These are phyloP conservation scores for Davidsoniella neocaledoniae DNA, from an alignment of 2,329 filamentous ascomycete species.

Conservation along the genomic window DNA sequence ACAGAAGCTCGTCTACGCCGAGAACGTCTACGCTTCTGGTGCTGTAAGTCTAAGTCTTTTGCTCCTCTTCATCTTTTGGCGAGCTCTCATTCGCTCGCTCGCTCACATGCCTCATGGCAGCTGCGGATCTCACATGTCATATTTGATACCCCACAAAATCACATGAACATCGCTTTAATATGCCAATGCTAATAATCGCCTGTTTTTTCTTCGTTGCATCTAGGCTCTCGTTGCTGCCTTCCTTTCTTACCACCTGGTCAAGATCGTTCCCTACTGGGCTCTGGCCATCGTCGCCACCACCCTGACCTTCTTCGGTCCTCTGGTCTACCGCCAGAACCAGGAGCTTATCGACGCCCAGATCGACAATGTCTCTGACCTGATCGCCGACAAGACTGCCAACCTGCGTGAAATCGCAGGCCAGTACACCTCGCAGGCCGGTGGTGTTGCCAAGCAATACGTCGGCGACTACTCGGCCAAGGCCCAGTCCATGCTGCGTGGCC, in stretches of 20 bases:
- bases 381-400: constrained; percentile 47
- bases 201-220: not conserved
- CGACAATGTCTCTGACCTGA: constrained; percentile 36
- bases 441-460: constrained; percentile 50
- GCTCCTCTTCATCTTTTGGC: not conserved
- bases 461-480: constrained; percentile 53
- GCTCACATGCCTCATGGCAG: no score
- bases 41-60: constrained; percentile 35
- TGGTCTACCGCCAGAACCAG: constrained; percentile 51
- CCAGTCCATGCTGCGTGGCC: constrained; percentile 42
- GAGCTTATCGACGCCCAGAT: constrained; percentile 51
- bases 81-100: not conserved
- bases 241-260: constrained; percentile 50
- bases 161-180: not conserved
- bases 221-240: constrained; percentile 45
- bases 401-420: constrained; percentile 44
- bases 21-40: constrained; percentile 44
- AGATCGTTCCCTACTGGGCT: constrained; percentile 54
- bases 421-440: constrained; percentile 45
- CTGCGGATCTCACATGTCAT: no score
- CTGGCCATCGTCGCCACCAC: constrained; percentile 44
- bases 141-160: not conserved
- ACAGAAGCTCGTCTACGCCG: constrained; percentile 50
- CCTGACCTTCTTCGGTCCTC: constrained; percentile 42
- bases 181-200: no score